Evolutionary conservation across 208 protist genomes (phyloP), one percentile per base, ranked within the genome.

Genomic region (Leishmania guyanensis): DNA sequence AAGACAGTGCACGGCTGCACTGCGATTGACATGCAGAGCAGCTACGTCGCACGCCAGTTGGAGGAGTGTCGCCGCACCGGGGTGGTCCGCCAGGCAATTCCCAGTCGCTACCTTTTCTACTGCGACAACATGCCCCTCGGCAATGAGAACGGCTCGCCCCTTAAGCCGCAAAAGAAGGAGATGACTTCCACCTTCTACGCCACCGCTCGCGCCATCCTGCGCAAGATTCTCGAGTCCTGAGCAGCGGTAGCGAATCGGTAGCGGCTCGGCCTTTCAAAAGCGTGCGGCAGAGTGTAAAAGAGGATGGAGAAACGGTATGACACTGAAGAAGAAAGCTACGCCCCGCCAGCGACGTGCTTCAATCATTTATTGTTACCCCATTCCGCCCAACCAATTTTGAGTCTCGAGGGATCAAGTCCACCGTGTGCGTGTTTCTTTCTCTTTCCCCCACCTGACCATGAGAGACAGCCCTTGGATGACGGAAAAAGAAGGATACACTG

Each of bases 11-110:
- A 95, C 76, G 90, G 86, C 39, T 94, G 91, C 85, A 91, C 81
- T 1, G 80, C 88, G n/a, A 58, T 96, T 22, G 94, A 97, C 43
- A 96, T 96, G 94, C 90, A 96, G 83, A 94, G 93, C 78, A 95
- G 92, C 81, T 96, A 96, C 78, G 85, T 96, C 26, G 92, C 90
- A 26, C 86, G 92, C 2, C 90, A 94, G 64, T 53, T 97, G 39
- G 90, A 96, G 60, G 90, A 96, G 79, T 92, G 90, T 77, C 89
- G 83, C 6, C 83, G 92, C 60, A 90, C 89, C 1, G 94, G 90
- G 9, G 87, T 97, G 17, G 75, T 97, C 2, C 77, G 66, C 3
- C 50, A 86, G 20, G 78, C 84, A 1, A 84, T 94, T 20, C 75
- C 79, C 22, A 95, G 88, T 58, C 89, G 92, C 51, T 97, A 90